Percentiles rank a stretch among this genome's conserved stretches.
These are phyloP conservation scores for Nyssa sinensis DNA, from an alignment of 148 eudicot species.

Conservation along the genomic window DNA sequence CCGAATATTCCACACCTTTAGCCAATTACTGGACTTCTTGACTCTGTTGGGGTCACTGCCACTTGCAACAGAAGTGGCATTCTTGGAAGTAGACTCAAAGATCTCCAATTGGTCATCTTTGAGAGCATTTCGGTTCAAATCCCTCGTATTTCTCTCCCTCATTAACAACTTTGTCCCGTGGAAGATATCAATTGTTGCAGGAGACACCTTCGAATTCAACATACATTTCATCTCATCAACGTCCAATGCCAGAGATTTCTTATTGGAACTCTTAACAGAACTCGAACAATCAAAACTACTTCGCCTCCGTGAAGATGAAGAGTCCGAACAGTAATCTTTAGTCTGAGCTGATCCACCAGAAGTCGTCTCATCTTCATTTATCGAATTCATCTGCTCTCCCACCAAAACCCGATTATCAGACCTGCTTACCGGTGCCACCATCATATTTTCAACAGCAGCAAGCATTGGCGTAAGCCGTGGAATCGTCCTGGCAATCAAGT, in stretches of 20 bases:
- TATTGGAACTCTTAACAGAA: constrained; percentile 46
- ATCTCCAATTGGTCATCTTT: constrained; percentile 47
- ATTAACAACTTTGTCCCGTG: constrained; percentile 56
- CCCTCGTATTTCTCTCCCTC: constrained; percentile 59
- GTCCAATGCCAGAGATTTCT: constrained; percentile 41
- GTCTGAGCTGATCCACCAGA: constrained; percentile 37
- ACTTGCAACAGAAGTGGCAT: constrained; percentile 31
- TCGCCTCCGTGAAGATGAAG: constrained; percentile 38
- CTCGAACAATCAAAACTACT: constrained; percentile 64
- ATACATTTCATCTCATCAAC: constrained; percentile 37
- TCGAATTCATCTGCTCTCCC: constrained; percentile 44
- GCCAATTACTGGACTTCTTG: constrained; percentile 61
- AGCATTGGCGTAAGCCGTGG: constrained; percentile 57
- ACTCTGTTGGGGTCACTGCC: constrained; percentile 26
- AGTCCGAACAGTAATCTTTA: constrained; percentile 42
- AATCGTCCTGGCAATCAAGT: constrained; percentile 57
- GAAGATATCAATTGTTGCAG: constrained; percentile 33
- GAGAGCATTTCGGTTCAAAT: constrained; percentile 40
- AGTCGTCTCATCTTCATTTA: constrained; percentile 50
- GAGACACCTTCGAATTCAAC: constrained; percentile 34
- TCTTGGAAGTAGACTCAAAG: constrained; percentile 39
- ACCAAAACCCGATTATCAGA: constrained; percentile 39
- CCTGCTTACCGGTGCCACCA: constrained; percentile 53
- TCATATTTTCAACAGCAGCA: constrained; percentile 71
- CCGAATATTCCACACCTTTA: constrained; percentile 55